A percentile compares a stretch with the other conserved stretches of the same genome.
Evolutionary conservation across 768 basidiomycete species (phyloP).

Genomic region (Tephrocybe rancida): DNA sequence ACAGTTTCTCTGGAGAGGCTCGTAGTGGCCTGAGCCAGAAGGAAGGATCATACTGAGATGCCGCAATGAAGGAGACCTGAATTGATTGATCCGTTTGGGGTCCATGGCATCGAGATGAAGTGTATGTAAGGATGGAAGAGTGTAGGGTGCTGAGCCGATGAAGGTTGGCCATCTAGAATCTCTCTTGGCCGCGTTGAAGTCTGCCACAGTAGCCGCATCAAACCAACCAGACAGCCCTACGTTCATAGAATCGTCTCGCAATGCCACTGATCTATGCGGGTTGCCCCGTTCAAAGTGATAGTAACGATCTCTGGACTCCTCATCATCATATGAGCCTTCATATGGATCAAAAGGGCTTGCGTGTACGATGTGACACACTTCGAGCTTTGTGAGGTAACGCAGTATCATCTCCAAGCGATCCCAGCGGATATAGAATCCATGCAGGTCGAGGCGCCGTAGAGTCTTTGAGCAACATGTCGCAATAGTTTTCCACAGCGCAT

Average conservation of each 20-base stretch:
- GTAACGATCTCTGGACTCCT: background rate
- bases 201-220: background rate
- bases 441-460: background rate
- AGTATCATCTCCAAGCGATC: conserved; percentile 1
- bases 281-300: background rate
- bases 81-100: background rate
- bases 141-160: background rate
- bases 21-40: no score
- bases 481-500: background rate
- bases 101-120: background rate
- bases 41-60: background rate
- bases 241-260: background rate
- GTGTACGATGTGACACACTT: background rate
- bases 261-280: background rate
- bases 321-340: background rate
- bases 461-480: background rate
- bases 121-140: conserved; percentile 1
- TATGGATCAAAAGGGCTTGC: background rate
- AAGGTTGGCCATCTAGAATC: background rate
- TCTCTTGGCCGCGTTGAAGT: background rate
- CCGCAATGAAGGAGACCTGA: background rate
- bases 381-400: conserved; percentile 2
- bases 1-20: background rate
- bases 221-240: background rate
- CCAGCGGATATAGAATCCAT: background rate